Base-by-base conservation (phyloP, 176 grass and related monocot species). In the Phyllostachys edulis region DNA sequence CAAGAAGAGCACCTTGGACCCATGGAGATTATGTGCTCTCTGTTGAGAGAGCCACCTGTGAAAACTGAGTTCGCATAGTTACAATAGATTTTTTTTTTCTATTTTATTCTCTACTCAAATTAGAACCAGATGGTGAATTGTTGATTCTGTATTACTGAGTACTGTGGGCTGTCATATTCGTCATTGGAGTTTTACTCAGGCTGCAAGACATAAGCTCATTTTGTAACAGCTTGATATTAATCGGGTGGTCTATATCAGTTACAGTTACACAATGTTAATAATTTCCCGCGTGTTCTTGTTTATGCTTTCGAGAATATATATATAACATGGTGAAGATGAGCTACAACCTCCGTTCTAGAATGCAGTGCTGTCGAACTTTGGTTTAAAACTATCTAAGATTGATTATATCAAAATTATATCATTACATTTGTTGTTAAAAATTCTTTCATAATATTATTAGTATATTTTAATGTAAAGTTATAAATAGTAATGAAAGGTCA, bases 21-120 rank as follows among this genome's bases (percentile, higher is more conserved):
- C 55, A 82, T 79, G 71, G 63, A 56, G 85, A 88, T 63, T 84
- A 85, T 27, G 65, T 82, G 63, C 27, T 56, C 32, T 18, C 29
- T 20, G 27, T 21, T 9, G 7, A 78, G 65, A 71, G 15, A 17
- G 11, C 13, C 18, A 23, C 10, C 42, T 57, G 4, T 27, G 21
- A 2, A 47, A 78, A 65, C 38, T 24, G 67, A 56, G 47, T 7
- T 50, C 0, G 20, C 39, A 71, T 26, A 20, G 44, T 47, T 40
- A 59, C 51, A 71, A 13, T 21, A 7, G 44, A 24, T 29, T 71
- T 49, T 17, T 47, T 47, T 5, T 67, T 12, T 80, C 3, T 7
- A 2, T 41, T 63, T 36, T 4, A 15, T 51, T 11, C 1, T 40
- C 44, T 49, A 0, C 50, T 73, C 17, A 44, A 49, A 52, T 69